Percentiles rank a stretch among this genome's conserved stretches.
phyloP scores from a whole-genome alignment of 2,329 filamentous ascomycete species.

The Fusarium nematophilum region DNA sequence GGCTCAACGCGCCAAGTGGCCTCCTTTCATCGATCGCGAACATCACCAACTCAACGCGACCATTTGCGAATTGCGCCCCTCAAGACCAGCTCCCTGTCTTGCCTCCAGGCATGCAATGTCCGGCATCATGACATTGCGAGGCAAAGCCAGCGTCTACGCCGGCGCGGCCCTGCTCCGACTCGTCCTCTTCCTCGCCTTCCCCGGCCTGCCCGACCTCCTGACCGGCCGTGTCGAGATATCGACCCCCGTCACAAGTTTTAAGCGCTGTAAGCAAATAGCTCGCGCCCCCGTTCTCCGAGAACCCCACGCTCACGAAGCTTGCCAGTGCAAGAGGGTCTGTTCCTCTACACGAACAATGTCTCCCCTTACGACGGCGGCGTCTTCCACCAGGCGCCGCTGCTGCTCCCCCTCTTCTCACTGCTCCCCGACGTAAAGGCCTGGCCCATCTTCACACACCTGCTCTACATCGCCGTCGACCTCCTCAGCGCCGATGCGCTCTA shows the following conservation, averaged over 20 bases:
- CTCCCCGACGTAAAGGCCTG: slow-evolving; percentile 76
- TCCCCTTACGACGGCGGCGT: slow-evolving; percentile 97
- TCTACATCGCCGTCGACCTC: slow-evolving; percentile 86
- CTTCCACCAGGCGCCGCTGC: slow-evolving; percentile 83
- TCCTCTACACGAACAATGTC: slow-evolving; percentile 95
- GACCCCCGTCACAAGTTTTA: slow-evolving; percentile 97
- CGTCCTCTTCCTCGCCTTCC: slow-evolving; percentile 82
- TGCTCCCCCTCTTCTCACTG: slow-evolving; percentile 91
- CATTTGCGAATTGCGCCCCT: slow-evolving; percentile 28
- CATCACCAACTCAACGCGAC: slow-evolving; percentile 37
- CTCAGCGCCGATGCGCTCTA: slow-evolving; percentile 83
- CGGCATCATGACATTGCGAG: slow-evolving; percentile 54
- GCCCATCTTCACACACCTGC: slow-evolving; percentile 79
- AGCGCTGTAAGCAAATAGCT: slow-evolving; percentile 79
- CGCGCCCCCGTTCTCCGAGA: not conserved
- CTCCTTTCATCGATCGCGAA: slow-evolving; percentile 30
- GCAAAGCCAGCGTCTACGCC: slow-evolving; percentile 71
- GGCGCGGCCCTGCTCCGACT: slow-evolving; percentile 83
- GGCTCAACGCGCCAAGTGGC: slow-evolving; percentile 48
- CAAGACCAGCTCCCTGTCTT: slow-evolving; percentile 22
- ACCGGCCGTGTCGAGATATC: slow-evolving; percentile 95
- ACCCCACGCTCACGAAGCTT: slow-evolving; percentile 11
- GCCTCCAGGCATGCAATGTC: slow-evolving; percentile 50
- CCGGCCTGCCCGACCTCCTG: slow-evolving; percentile 83
- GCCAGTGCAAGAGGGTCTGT: slow-evolving; percentile 85